A percentile compares a stretch with the other conserved stretches of the same genome.
These are phyloP conservation scores for Neurospora hispaniola DNA, from an alignment of 495 filamentous ascomycete species.

Conservation along the genomic window DNA sequence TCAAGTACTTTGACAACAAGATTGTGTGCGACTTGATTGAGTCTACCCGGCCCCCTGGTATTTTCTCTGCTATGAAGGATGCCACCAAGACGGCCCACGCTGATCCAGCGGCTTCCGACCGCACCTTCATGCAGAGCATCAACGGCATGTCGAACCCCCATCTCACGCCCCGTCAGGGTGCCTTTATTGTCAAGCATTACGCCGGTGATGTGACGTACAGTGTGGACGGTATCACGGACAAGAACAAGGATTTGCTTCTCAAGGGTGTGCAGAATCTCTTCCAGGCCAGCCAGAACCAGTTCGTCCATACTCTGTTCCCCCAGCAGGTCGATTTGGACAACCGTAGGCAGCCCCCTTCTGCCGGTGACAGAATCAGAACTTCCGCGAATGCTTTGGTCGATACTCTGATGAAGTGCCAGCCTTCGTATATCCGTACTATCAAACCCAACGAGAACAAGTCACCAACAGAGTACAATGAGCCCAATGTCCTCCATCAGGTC, in stretches of 20 bases:
- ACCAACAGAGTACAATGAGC: conserved; percentile 76
- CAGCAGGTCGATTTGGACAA: conserved; percentile 93
- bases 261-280: conserved; percentile 91
- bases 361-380: conserved; percentile 91
- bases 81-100: conserved; percentile 95
- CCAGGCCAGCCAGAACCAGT: conserved; percentile 69
- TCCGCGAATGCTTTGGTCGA: conserved; percentile 94
- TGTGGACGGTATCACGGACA: conserved; percentile 96
- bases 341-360: conserved; percentile 84
- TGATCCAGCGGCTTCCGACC: conserved; percentile 85
- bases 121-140: conserved; percentile 86
- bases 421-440: conserved; percentile 97
- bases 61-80: conserved; percentile 95
- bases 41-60: conserved; percentile 78
- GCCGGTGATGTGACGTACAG: conserved; percentile 96
- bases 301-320: conserved; percentile 82
- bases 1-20: conserved; percentile 99
- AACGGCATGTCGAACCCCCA: conserved; percentile 86
- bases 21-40: conserved; percentile 97
- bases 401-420: conserved; percentile 92
- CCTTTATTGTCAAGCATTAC: conserved; percentile 98
- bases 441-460: conserved; percentile 99
- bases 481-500: conserved; percentile 96
- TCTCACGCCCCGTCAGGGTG: conserved; percentile 84
- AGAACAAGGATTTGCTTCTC: conserved; percentile 96